Evolutionary conservation across 2,329 filamentous ascomycete species (phyloP).

Genomic region (Colletotrichum karsti): DNA sequence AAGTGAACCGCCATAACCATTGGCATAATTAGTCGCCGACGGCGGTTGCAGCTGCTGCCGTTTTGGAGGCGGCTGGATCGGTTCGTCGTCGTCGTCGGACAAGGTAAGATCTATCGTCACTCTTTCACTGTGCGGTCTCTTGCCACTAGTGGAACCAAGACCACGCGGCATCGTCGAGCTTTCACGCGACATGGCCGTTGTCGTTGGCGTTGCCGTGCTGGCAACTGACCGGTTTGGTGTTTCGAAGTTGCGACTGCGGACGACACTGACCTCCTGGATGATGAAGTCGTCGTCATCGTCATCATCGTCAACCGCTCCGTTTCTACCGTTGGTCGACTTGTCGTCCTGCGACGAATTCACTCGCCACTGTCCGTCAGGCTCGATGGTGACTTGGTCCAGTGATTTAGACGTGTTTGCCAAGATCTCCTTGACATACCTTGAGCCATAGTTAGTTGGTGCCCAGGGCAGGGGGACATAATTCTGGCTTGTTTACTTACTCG

Average conservation of each 20-base stretch:
- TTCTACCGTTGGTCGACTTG: constrained; percentile 29
- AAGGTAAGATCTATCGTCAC: constrained; percentile 67
- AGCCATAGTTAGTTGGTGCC: constrained; percentile 26
- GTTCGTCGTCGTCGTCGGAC: constrained; percentile 63
- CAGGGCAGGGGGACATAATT: neutral
- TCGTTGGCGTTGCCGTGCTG: constrained; percentile 45
- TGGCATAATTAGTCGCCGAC: constrained; percentile 10
- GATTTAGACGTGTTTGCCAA: constrained; percentile 75
- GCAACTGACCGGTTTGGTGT: constrained; percentile 47
- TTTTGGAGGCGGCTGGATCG: constrained; percentile 58
- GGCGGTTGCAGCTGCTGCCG: constrained; percentile 45
- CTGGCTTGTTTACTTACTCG: constrained; percentile 64
- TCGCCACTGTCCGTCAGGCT: constrained; percentile 84
- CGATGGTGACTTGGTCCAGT: constrained; percentile 87
- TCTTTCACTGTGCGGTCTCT: constrained; percentile 55
- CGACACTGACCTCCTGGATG: constrained; percentile 52
- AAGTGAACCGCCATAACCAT: constrained; percentile 10
- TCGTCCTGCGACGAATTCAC: constrained; percentile 46
- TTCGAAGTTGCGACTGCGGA: constrained; percentile 42
- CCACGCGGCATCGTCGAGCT: constrained; percentile 46
- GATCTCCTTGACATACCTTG: constrained; percentile 87
- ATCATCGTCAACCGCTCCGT: constrained; percentile 37
- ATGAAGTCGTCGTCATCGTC: constrained; percentile 58
- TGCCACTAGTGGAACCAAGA: constrained; percentile 47
- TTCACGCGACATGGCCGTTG: constrained; percentile 45